Conservation (phyloP, 139 green algal genomes). For the Coelastrella sp. region DNA sequence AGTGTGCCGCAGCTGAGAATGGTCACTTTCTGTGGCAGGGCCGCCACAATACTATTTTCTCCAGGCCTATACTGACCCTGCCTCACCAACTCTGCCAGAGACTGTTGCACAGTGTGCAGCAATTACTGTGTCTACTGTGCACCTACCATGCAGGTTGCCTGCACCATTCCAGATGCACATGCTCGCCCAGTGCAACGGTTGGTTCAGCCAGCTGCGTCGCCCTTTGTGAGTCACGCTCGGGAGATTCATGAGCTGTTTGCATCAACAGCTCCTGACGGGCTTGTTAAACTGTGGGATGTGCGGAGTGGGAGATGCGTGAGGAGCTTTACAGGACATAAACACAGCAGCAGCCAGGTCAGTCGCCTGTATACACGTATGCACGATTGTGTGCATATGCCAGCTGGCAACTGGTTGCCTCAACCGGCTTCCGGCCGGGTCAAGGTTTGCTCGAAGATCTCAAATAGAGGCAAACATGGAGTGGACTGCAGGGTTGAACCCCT, state of each 20-base stretch:
- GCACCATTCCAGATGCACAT: conserved; percentile 52
- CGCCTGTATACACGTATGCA: no score
- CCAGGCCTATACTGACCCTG: no score
- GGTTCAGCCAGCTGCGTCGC: conserved; percentile 45
- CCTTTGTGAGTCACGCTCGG: conserved; percentile 57
- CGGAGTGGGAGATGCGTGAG: conserved; percentile 54
- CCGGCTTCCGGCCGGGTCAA: no score
- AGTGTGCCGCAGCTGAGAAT: no score
- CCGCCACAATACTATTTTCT: no score
- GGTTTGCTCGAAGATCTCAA: no score
- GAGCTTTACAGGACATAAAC: conserved; percentile 57
- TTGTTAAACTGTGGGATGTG: conserved; percentile 75
- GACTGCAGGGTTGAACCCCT: no score
- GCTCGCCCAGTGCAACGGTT: conserved; percentile 49
- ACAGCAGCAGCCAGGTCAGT: conserved; percentile 54
- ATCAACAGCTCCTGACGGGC: conserved; percentile 57
- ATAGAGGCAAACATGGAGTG: no score
- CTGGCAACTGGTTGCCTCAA: no score
- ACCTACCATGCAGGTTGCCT: conserved; percentile 27
- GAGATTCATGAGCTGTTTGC: conserved; percentile 72
- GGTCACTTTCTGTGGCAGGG: no score
- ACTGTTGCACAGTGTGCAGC: background rate
- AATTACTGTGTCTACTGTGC: conserved; percentile 12
- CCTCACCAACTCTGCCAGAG: no score
- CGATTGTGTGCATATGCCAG: no score